Percentiles rank a stretch among this genome's conserved stretches.
Evolutionary conservation across 2,329 filamentous ascomycete genomes (phyloP).

Genomic region (Epichloe elymi): DNA sequence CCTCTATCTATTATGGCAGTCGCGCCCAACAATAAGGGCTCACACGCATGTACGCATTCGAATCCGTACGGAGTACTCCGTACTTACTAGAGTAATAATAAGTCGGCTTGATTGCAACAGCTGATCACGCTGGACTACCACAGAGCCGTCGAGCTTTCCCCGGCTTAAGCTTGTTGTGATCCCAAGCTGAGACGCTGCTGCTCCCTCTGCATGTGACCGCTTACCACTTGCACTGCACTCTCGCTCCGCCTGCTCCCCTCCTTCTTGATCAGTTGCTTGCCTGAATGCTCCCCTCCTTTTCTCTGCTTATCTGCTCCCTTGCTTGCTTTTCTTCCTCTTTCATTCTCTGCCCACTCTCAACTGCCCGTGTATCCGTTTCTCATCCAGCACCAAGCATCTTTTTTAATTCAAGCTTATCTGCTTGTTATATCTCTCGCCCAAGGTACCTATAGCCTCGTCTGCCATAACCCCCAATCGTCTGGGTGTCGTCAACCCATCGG

Average conservation of each 20-base stretch:
- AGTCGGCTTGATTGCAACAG: neutral
- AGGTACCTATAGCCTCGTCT: conserved; percentile 1
- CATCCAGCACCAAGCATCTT: conserved; percentile 4
- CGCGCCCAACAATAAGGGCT: no score
- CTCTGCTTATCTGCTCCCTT: conserved; percentile 1
- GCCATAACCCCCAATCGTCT: neutral
- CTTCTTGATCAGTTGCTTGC: conserved; percentile 4
- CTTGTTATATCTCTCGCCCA: conserved; percentile 2
- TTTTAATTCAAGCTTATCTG: conserved; percentile 5
- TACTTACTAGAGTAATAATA: no score
- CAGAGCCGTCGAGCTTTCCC: conserved; percentile 1
- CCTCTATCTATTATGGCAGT: no score
- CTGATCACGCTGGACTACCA: no score
- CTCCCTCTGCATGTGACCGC: neutral
- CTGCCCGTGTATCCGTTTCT: conserved; percentile 4
- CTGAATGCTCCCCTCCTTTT: conserved; percentile 1
- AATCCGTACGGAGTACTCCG: no score
- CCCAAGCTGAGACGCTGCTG: neutral
- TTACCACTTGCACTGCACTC: no score
- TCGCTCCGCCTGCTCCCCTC: neutral
- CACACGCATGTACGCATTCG: no score
- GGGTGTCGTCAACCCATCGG: neutral
- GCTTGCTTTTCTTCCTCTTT: conserved; percentile 1
- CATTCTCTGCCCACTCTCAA: conserved; percentile 1
- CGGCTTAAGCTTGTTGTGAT: neutral